Conservation (phyloP, 345 rosid genomes). For the Trapa bicornis region DNA sequence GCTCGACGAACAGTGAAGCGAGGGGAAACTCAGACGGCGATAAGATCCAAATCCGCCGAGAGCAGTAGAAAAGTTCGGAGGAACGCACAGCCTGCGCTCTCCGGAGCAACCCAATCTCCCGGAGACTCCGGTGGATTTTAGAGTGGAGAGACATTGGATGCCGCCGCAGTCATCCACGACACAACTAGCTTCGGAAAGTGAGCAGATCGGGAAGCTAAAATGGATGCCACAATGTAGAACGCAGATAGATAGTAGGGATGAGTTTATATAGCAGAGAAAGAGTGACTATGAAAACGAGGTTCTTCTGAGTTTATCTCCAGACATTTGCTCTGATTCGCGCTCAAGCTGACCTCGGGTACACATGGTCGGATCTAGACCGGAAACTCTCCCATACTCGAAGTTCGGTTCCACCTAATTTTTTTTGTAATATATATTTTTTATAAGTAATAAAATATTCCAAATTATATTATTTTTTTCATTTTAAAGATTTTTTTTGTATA, state of each 20-base stretch:
- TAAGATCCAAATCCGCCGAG: constrained; percentile 14
- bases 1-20: constrained; percentile 32
- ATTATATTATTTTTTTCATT: too few relatives aligned
- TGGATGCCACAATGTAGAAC: constrained; percentile 30
- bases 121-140: constrained; percentile 31
- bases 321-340: too few relatives aligned
- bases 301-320: too few relatives aligned
- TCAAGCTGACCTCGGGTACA: too few relatives aligned
- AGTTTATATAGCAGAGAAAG: background rate
- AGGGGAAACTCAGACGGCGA: constrained; percentile 24
- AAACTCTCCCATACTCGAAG: too few relatives aligned
- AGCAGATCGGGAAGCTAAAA: constrained; percentile 11
- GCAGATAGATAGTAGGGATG: background rate
- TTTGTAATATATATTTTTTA: too few relatives aligned
- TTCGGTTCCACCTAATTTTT: too few relatives aligned
- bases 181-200: constrained; percentile 16
- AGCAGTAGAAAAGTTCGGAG: constrained; percentile 36
- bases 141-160: constrained; percentile 34
- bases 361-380: too few relatives aligned
- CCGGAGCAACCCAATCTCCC: constrained; percentile 15
- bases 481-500: too few relatives aligned
- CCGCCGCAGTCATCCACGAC: constrained; percentile 48
- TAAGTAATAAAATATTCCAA: too few relatives aligned
- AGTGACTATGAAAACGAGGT: constrained; percentile 9
- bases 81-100: constrained; percentile 28